Conservation (phyloP, 140 eudicot genomes). For the Ambrosia hybrid region DNA sequence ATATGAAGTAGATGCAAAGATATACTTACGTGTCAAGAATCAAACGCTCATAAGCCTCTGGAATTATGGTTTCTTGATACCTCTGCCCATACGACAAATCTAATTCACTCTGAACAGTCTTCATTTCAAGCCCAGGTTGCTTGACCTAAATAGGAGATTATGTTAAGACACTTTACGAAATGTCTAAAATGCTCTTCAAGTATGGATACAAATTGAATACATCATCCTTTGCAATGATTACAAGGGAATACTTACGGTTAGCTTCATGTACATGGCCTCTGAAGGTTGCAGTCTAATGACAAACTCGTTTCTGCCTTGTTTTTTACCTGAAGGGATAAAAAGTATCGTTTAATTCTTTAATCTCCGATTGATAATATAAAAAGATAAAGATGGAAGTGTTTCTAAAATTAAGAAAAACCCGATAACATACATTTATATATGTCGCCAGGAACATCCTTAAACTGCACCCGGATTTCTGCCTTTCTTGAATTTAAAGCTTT, state of each 20-base stretch:
- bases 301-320: constrained; percentile 93
- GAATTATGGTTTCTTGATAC: constrained; percentile 71
- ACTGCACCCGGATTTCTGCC: constrained; percentile 94
- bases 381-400: no score
- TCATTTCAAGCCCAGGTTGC: constrained; percentile 94
- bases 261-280: constrained; percentile 99
- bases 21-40: constrained; percentile 88
- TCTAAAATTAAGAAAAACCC: neutral
- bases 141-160: constrained; percentile 55
- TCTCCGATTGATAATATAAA: no score
- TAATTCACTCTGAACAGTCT: constrained; percentile 82
- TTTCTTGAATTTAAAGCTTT: constrained; percentile 88
- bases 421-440: constrained; percentile 71
- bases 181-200: constrained; percentile 11
- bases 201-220: neutral
- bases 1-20: neutral
- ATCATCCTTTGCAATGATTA: neutral
- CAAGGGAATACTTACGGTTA: constrained; percentile 57
- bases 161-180: neutral
- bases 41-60: constrained; percentile 96
- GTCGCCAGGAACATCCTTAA: constrained; percentile 98
- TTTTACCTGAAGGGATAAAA: constrained; percentile 52
- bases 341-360: constrained; percentile 6
- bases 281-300: constrained; percentile 93
- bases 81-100: constrained; percentile 93